phyloP scores from a whole-genome alignment of 2,329 filamentous ascomycete species.

The Periconia sp. region DNA sequence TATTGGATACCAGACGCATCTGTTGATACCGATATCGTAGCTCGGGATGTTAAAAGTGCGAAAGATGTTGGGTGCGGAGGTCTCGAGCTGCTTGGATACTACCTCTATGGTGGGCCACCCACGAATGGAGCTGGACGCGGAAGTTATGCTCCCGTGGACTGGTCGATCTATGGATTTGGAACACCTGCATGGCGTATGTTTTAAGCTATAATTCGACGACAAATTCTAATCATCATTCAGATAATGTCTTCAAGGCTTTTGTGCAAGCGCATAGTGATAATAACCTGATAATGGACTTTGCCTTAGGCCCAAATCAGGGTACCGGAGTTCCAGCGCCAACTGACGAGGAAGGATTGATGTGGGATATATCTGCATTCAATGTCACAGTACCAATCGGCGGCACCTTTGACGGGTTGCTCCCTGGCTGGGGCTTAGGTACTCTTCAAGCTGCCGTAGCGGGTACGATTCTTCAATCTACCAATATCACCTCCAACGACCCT shows the following conservation, averaged over 20 bases:
- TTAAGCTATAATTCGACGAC: background rate
- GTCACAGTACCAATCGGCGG: slow-evolving; percentile 33
- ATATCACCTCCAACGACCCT: slow-evolving; percentile 11
- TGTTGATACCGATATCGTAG: slow-evolving; percentile 14
- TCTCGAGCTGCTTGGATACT: slow-evolving; percentile 21
- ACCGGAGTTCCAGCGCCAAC: slow-evolving; percentile 47
- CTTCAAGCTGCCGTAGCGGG: slow-evolving; percentile 33
- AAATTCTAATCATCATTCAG: background rate
- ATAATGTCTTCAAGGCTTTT: slow-evolving; percentile 21
- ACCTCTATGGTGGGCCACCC: slow-evolving; percentile 23
- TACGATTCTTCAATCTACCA: slow-evolving; percentile 9
- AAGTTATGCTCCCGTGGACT: slow-evolving; percentile 33
- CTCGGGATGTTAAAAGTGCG: slow-evolving; percentile 14
- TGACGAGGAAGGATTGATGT: slow-evolving; percentile 39
- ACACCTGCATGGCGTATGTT: slow-evolving; percentile 21
- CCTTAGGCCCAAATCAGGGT: slow-evolving; percentile 51
- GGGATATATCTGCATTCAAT: slow-evolving; percentile 37
- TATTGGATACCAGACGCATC: slow-evolving; percentile 44
- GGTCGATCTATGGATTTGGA: slow-evolving; percentile 49
- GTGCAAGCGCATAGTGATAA: slow-evolving; percentile 38
- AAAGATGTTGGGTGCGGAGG: slow-evolving; percentile 17
- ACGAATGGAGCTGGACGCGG: slow-evolving; percentile 13
- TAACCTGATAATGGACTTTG: slow-evolving; percentile 49
- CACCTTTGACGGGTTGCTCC: slow-evolving; percentile 37
- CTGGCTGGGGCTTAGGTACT: slow-evolving; percentile 47